Evolutionary conservation across 163 green algal genomes (phyloP).

Genomic region (Scenedesmus sp.): DNA sequence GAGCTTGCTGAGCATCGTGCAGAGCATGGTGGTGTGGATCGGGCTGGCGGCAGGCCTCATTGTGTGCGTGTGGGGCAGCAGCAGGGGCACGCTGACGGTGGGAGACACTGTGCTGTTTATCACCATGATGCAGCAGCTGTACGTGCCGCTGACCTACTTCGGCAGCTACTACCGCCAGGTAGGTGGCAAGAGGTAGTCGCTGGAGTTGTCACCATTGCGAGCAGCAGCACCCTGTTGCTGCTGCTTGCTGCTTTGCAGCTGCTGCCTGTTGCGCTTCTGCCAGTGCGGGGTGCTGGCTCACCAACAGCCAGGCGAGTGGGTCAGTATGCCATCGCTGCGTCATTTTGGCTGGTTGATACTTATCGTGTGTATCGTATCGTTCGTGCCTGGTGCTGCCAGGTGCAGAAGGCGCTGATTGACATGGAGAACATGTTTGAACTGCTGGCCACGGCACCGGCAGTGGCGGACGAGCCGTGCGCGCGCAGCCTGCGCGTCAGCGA

Average conservation of each 20-base stretch:
- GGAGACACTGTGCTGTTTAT: slow-evolving; percentile 94
- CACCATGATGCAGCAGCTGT: slow-evolving; percentile 77
- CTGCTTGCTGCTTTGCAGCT: background rate
- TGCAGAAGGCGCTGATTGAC: slow-evolving; percentile 82
- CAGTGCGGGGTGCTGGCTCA: background rate
- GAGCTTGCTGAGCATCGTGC: slow-evolving; percentile 82
- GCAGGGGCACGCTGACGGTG: slow-evolving; percentile 78
- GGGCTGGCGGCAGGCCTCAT: slow-evolving; percentile 45
- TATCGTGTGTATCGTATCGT: background rate
- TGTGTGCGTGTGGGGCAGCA: slow-evolving; percentile 55
- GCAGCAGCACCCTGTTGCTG: background rate
- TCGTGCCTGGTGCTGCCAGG: slow-evolving; percentile 20
- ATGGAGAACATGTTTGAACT: slow-evolving; percentile 88
- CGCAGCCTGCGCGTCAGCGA: slow-evolving; percentile 35
- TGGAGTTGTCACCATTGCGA: no score
- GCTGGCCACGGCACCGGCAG: slow-evolving; percentile 53
- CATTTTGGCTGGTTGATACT: background rate
- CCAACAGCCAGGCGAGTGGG: background rate
- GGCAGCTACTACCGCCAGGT: slow-evolving; percentile 73
- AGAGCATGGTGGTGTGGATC: slow-evolving; percentile 63
- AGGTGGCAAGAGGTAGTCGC: background rate
- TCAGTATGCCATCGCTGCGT: background rate
- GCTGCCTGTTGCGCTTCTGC: background rate
- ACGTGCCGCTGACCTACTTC: slow-evolving; percentile 66
- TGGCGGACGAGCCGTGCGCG: slow-evolving; percentile 58